These are phyloP conservation scores for Akanthomyces lecanii DNA, from an alignment of 2,329 filamentous ascomycete genomes.

Conservation along the genomic window DNA sequence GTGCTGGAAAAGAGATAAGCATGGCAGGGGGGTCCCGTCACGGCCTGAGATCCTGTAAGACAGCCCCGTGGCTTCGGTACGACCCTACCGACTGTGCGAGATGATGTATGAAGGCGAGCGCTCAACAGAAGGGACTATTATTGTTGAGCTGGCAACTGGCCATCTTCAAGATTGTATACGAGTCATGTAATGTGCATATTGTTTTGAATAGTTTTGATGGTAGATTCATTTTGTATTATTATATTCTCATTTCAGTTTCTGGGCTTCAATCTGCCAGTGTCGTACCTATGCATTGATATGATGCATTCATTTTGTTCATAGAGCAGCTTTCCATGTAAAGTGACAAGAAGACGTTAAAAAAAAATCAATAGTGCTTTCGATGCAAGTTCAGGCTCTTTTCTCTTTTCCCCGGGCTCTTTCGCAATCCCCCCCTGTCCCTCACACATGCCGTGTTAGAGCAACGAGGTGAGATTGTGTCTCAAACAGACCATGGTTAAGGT, in stretches of 20 bases:
- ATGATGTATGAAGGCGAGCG: background rate
- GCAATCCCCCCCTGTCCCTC: background rate
- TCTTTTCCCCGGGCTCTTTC: background rate
- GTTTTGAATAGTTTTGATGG: background rate
- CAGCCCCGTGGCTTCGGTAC: constrained; percentile 8
- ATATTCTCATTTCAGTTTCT: background rate
- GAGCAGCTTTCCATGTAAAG: background rate
- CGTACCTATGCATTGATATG: background rate
- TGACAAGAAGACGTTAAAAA: background rate
- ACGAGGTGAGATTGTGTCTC: constrained; percentile 3
- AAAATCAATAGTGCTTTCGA: background rate
- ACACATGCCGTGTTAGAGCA: too few relatives aligned
- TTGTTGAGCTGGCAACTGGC: background rate
- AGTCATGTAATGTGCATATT: background rate
- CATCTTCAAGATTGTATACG: background rate
- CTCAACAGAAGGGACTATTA: background rate
- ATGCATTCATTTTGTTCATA: too few relatives aligned
- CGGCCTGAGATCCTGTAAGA: background rate
- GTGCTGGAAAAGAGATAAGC: background rate
- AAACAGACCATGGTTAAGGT: constrained; percentile 6
- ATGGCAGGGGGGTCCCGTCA: background rate
- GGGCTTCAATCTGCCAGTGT: background rate
- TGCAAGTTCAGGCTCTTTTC: background rate
- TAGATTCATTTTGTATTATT: background rate
- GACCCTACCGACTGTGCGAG: background rate